Conservation (phyloP, 2,329 filamentous ascomycete genomes). For the Chrysoporthe puriensis region DNA sequence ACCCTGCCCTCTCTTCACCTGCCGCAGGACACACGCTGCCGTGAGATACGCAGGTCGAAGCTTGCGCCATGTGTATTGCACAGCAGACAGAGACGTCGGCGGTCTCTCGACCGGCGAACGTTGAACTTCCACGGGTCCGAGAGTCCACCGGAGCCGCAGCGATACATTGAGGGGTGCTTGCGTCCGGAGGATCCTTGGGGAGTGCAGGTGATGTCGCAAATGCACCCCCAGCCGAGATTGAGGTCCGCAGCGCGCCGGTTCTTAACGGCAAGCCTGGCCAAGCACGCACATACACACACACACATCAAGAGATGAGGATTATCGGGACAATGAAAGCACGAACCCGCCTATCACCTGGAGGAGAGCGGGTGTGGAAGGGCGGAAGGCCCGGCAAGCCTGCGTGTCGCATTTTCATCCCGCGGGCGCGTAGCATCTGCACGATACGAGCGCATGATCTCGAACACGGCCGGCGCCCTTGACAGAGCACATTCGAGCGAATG, state of each 20-base stretch:
- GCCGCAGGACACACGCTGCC: neutral
- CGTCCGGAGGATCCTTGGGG: neutral
- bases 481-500: neutral
- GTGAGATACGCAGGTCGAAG: neutral
- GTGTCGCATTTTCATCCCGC: neutral
- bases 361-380: neutral
- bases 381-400: neutral
- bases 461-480: neutral
- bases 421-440: neutral
- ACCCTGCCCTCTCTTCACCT: neutral
- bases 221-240: slow-evolving; percentile 13
- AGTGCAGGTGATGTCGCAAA: neutral
- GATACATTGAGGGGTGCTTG: neutral
- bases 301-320: neutral
- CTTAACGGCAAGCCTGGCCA: neutral
- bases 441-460: neutral
- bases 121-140: neutral
- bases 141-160: too few relatives aligned
- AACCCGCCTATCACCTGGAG: neutral
- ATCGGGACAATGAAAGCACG: neutral
- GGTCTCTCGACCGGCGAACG: too few relatives aligned
- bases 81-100: neutral
- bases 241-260: neutral
- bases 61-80: neutral
- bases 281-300: neutral